Base-by-base conservation (phyloP, 139 green algal species). In the Spirogloea muscicola region DNA sequence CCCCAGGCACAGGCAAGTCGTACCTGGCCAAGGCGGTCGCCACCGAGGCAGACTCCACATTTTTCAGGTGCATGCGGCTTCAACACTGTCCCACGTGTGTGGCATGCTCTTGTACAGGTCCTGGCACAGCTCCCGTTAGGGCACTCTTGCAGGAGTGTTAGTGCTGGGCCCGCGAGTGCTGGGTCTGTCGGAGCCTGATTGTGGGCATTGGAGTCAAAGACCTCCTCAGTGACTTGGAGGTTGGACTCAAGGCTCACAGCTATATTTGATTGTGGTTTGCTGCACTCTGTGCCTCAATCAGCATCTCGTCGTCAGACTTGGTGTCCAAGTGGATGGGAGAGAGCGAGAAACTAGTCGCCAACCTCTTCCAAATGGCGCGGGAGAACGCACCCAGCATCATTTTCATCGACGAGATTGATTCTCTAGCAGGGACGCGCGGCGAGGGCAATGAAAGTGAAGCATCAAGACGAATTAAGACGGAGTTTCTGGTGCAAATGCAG, bases 21-120 rank as follows among this genome's bases (percentile, higher is more conserved):
- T 98, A 97, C 85, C 84, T 99, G 4, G 95, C 95, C 2, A 99
- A 99, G 86, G 94, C 95, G 3, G 93, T 98, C 25, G 95, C 95
- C n/a, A 98, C 94, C 2, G 95, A 98, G 80, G 95, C 95, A 9
- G 95, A 99, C 77, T 95, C 87, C 38, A 97, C 91, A 1, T 98
- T 98, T 82, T 85, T 88, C 73, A 81, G 72, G 72, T 80, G 0
- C 10, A 34, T 46, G 0, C 33, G 1, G 41, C 3, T 65, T 1
- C 59, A 0, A 61, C 31, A 10, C 9, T 55, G 46, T 55, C 46
- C 46, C 46, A n/a, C n/a, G n/a, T n/a, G n/a, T n/a, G n/a, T n/a
- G n/a, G n/a, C n/a, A n/a, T n/a, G n/a, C n/a, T n/a, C n/a, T n/a
- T n/a, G n/a, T n/a, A n/a, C n/a, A n/a, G n/a, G n/a, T n/a, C n/a